Conservation (phyloP, 2,329 filamentous ascomycete genomes). For the Leptodontidium sp. region DNA sequence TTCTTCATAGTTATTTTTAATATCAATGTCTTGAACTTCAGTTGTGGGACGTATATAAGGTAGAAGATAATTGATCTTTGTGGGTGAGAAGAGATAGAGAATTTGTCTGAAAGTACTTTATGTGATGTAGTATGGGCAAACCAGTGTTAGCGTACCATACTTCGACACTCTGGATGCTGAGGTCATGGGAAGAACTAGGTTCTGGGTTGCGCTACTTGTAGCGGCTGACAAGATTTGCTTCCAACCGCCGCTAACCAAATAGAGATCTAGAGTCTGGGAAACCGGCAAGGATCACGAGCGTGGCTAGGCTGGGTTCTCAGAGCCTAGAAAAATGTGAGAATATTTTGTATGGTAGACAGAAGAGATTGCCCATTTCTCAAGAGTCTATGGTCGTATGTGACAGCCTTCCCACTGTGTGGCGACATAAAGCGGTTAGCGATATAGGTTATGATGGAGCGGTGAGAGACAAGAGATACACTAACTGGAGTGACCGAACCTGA, state of each 20-base stretch:
- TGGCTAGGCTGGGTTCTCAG: slow-evolving; percentile 8
- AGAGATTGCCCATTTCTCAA: too few relatives aligned
- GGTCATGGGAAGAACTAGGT: background rate
- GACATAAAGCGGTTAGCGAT: too few relatives aligned
- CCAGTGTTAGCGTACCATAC: slow-evolving; percentile 11
- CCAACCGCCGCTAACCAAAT: background rate
- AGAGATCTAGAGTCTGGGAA: slow-evolving; percentile 10
- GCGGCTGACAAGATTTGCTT: slow-evolving; percentile 7
- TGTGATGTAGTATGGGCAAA: slow-evolving; percentile 6
- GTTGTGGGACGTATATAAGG: slow-evolving; percentile 7
- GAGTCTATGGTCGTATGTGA: slow-evolving; percentile 4
- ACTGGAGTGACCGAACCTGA: too few relatives aligned
- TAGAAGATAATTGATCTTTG: slow-evolving; percentile 9
- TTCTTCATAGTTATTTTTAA: slow-evolving; percentile 11
- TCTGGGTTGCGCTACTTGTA: slow-evolving; percentile 1
- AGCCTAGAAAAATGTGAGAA: slow-evolving; percentile 8
- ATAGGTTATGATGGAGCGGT: too few relatives aligned
- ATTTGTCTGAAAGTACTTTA: slow-evolving; percentile 11
- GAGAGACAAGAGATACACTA: too few relatives aligned
- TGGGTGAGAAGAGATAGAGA: slow-evolving; percentile 10
- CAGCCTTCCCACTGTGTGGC: too few relatives aligned
- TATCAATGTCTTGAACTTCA: slow-evolving; percentile 9
- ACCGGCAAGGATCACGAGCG: slow-evolving; percentile 6
- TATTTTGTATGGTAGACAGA: background rate
- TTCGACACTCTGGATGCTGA: background rate